Base-by-base conservation (phyloP, 805 yeast species). In the Candida argentea region DNA sequence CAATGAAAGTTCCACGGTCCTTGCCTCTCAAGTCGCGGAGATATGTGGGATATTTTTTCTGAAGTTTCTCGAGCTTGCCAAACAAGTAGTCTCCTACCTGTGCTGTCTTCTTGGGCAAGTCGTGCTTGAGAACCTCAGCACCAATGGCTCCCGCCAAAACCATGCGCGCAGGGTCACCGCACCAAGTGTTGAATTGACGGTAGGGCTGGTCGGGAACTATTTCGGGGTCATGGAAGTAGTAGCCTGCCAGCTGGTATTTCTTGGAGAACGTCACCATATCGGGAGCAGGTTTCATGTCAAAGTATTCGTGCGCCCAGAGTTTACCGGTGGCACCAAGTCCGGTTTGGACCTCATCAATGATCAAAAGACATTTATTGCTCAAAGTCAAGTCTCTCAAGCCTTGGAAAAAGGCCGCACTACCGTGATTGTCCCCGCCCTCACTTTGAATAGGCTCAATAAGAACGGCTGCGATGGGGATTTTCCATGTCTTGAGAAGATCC, bases 161-260 rank as follows among this genome's bases (percentile, higher is more conserved):
- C 52, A 80, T 69, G 58, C 77, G 74, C 34, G 86, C 78, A 52
- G 93, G 87, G 60, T 82, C 94, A 46, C 94, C 94, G 61, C 89
- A 80, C 94, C 94, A 82, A 34, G 94, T 82, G 74, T 82, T 82
- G 71, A 82, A 82, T 66, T 83, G 93, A 55, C 94, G 74, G 69
- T 78, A 82, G n/a, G 93, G 75, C 47, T 57, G 54, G 55, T 73
- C 66, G 46, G 94, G 94, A 42, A 77, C 66, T 35, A 82, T 58
- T 44, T 74, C 77, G 26, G 80, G 75, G 57, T 76, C 73, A 44
- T 71, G 74, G 74, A 75, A 83, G 69, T 69, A 82, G 69, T 74
- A 83, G 34, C 94, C 94, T 23, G 94, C 93, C 31, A 86, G 69
- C 64, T 83, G 94, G 69, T 81, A 80, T 67, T 82, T 82, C 67